Evolutionary conservation across 208 protist genomes (phyloP).

Genomic region (Leishmania tarentolae): DNA sequence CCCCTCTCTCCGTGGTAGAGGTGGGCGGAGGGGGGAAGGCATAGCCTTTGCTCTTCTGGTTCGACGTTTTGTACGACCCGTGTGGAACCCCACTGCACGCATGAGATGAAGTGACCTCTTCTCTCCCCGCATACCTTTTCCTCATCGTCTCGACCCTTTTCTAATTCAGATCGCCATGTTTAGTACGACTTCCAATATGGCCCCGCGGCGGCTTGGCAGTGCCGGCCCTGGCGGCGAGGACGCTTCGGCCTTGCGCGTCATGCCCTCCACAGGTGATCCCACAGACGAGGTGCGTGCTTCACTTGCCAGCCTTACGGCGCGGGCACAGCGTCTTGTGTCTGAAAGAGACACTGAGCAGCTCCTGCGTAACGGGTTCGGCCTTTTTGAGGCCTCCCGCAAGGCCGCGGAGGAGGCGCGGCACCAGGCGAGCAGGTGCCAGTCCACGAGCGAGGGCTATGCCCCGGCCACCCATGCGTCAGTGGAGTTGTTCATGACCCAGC

Average conservation of each 20-base stretch:
- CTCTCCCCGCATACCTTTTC: not conserved
- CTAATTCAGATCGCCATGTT: conserved; percentile 20
- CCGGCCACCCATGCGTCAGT: conserved; percentile 63
- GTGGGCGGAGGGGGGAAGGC: not conserved
- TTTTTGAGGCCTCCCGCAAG: conserved; percentile 65
- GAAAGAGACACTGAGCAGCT: conserved; percentile 51
- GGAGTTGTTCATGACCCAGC: conserved; percentile 83
- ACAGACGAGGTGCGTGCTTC: conserved; percentile 68
- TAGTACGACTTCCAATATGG: conserved; percentile 15
- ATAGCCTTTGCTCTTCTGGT: not conserved
- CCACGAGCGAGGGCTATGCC: conserved; percentile 38
- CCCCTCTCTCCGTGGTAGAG: not conserved
- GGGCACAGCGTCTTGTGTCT: conserved; percentile 58
- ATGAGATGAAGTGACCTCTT: not conserved
- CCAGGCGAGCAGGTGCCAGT: conserved; percentile 30
- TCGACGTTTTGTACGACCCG: not conserved
- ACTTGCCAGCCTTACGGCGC: conserved; percentile 67
- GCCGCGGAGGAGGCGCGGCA: conserved; percentile 42
- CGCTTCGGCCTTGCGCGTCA: conserved; percentile 21
- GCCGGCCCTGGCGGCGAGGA: conserved; percentile 11
- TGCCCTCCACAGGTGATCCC: conserved; percentile 40
- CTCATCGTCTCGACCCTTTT: not conserved
- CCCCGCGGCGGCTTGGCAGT: conserved; percentile 19
- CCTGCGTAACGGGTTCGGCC: conserved; percentile 64
- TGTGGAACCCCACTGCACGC: not conserved